Evolutionary conservation across 1,284 basidiomycete species (phyloP).

Genomic region (Pascua guehoae): DNA sequence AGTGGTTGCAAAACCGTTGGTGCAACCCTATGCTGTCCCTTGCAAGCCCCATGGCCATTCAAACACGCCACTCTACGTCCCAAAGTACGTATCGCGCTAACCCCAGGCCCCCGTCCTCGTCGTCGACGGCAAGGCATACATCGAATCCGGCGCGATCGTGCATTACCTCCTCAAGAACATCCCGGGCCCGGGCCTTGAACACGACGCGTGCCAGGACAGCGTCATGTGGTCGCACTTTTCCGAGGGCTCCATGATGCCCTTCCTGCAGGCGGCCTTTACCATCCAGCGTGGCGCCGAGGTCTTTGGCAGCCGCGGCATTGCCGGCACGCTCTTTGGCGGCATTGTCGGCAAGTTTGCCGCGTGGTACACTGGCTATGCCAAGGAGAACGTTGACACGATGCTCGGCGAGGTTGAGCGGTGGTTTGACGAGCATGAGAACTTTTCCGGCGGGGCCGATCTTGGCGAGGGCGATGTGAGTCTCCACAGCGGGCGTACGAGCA

Average conservation of each 20-base stretch:
- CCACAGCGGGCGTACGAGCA: no score
- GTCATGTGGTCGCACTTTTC: conserved; percentile 39
- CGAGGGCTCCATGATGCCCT: conserved; percentile 39
- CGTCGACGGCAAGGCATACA: conserved; percentile 28
- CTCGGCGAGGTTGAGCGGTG: conserved; percentile 29
- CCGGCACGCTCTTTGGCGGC: neutral
- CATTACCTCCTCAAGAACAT: conserved; percentile 24
- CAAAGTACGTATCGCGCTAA: neutral
- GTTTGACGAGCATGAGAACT: conserved; percentile 24
- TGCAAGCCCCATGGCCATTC: neutral
- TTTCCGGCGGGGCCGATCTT: conserved; percentile 32
- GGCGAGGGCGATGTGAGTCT: conserved; percentile 41
- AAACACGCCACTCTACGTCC: neutral
- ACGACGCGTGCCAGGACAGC: conserved; percentile 17
- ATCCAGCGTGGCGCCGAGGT: neutral
- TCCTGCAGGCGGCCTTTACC: conserved; percentile 21
- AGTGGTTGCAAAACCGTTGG: no score
- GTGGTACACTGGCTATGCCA: neutral
- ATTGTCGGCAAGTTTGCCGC: neutral
- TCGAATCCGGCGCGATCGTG: conserved; percentile 39
- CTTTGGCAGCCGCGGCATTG: neutral
- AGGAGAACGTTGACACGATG: conserved; percentile 13
- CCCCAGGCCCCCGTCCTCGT: conserved; percentile 30
- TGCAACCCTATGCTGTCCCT: no score
- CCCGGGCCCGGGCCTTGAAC: conserved; percentile 16